Percentiles rank a stretch among this genome's conserved stretches.
Evolutionary conservation across 2,329 filamentous ascomycete genomes (phyloP).

Genomic region (Ophiosphaerella herpotricha): DNA sequence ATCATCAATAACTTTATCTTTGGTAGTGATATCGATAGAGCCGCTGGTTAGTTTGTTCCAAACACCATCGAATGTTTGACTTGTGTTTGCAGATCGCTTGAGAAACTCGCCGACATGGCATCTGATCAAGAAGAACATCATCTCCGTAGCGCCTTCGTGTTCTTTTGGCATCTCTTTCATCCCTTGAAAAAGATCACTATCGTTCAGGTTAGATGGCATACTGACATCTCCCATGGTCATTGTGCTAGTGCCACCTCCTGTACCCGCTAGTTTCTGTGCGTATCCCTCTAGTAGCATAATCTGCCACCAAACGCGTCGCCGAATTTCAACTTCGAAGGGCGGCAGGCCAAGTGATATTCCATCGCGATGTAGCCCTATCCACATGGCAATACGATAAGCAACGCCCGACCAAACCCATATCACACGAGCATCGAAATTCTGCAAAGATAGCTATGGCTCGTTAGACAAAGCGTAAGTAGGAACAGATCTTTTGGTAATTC

Average conservation of each 20-base stretch:
- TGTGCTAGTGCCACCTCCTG: constrained; percentile 47
- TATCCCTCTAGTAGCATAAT: constrained; percentile 65
- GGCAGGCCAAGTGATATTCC: constrained; percentile 56
- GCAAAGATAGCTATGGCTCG: constrained; percentile 46
- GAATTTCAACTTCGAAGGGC: constrained; percentile 63
- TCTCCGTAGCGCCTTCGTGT: constrained; percentile 52
- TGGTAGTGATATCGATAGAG: constrained; percentile 22
- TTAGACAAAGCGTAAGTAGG: not conserved
- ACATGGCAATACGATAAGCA: constrained; percentile 63
- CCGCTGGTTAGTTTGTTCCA: constrained; percentile 27
- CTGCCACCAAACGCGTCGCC: constrained; percentile 62
- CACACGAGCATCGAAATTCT: constrained; percentile 56
- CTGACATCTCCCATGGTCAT: constrained; percentile 54
- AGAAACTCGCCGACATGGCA: constrained; percentile 50
- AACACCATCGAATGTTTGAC: constrained; percentile 27
- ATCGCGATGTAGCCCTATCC: constrained; percentile 67
- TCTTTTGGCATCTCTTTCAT: constrained; percentile 52
- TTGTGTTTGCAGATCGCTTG: constrained; percentile 15
- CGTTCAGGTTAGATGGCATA: constrained; percentile 60
- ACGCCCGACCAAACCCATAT: constrained; percentile 69
- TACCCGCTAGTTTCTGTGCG: constrained; percentile 59
- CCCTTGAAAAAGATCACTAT: constrained; percentile 51
- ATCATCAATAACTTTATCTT: constrained; percentile 44
- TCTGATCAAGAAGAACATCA: constrained; percentile 55
- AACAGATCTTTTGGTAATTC: not conserved